phyloP scores from a whole-genome alignment of 805 yeast genomes.

The Metschnikowia kunwiensis region DNA sequence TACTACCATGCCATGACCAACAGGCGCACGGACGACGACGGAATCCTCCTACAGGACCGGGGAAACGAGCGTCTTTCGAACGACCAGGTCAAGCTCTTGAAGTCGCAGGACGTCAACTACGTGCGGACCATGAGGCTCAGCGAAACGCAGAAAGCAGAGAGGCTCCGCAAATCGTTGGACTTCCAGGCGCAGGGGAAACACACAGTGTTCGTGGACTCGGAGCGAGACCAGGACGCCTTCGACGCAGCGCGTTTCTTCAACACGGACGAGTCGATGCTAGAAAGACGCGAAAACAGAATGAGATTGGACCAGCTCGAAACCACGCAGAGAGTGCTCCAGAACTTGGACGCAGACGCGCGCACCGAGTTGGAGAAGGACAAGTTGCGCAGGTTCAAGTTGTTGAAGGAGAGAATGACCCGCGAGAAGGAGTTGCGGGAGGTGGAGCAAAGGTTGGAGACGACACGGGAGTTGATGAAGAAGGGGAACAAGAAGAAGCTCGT shows the following conservation, averaged over 20 bases:
- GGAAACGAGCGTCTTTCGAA: constrained; percentile 56
- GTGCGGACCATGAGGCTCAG: constrained; percentile 70
- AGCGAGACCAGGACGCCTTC: constrained; percentile 53
- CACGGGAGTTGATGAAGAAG: constrained; percentile 84
- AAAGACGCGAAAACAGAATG: constrained; percentile 69
- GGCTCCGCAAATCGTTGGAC: constrained; percentile 46
- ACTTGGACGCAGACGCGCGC: constrained; percentile 31
- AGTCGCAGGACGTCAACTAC: constrained; percentile 89
- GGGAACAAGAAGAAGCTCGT: constrained; percentile 80
- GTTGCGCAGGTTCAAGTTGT: constrained; percentile 54
- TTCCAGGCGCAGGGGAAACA: constrained; percentile 69
- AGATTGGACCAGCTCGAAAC: constrained; percentile 56
- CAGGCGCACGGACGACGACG: constrained; percentile 63
- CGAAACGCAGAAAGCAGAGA: constrained; percentile 64
- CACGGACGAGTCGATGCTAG: constrained; percentile 63
- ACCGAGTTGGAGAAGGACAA: constrained; percentile 49
- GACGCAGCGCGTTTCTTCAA: constrained; percentile 64
- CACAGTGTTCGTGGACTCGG: constrained; percentile 77
- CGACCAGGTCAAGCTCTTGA: constrained; percentile 78
- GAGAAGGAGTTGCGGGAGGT: constrained; percentile 65
- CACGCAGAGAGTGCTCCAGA: constrained; percentile 29
- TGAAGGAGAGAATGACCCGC: constrained; percentile 67
- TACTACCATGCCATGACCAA: constrained; percentile 91
- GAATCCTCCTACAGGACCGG: constrained; percentile 65
- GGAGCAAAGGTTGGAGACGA: constrained; percentile 68